phyloP scores from a whole-genome alignment of 1,284 basidiomycete genomes.

The Ceratorhiza oryzae-sativae region DNA sequence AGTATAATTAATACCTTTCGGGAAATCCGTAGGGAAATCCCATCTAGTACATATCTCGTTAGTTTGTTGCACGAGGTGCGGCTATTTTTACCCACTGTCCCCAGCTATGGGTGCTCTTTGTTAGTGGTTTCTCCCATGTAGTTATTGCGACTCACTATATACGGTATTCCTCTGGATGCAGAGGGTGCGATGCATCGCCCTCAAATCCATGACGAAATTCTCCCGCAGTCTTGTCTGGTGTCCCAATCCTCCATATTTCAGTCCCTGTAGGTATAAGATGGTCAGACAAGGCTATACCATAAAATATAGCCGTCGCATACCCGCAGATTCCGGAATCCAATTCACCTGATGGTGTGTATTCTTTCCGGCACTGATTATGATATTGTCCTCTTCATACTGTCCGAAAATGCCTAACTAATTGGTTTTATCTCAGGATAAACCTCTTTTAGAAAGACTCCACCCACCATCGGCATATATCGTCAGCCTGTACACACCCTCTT shows the following conservation, averaged over 20 bases:
- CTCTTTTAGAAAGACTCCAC: too few relatives aligned
- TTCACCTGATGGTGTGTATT: slow-evolving; percentile 32
- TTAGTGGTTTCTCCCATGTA: background rate
- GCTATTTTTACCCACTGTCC: background rate
- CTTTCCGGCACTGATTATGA: slow-evolving; percentile 44
- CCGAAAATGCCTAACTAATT: slow-evolving; percentile 45
- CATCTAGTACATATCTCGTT: too few relatives aligned
- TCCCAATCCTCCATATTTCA: slow-evolving; percentile 48
- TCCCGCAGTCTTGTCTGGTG: slow-evolving; percentile 45
- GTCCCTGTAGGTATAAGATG: slow-evolving; percentile 5
- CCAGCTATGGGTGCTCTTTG: background rate
- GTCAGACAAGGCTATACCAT: background rate
- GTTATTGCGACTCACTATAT: background rate
- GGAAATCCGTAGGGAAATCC: slow-evolving; percentile 47
- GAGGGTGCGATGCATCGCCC: slow-evolving; percentile 13
- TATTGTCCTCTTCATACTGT: slow-evolving; percentile 46
- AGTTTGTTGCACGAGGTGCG: too few relatives aligned
- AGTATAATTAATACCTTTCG: slow-evolving; percentile 46
- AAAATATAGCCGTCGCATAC: slow-evolving; percentile 13
- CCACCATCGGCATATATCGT: slow-evolving; percentile 48
- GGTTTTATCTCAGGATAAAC: too few relatives aligned
- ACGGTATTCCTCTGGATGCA: background rate
- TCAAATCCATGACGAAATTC: slow-evolving; percentile 46
- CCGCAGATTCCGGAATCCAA: slow-evolving; percentile 45
- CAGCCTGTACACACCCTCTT: slow-evolving; percentile 48